Evolutionary conservation across 2,329 filamentous ascomycete genomes (phyloP).

Genomic region (Botrytis porri): DNA sequence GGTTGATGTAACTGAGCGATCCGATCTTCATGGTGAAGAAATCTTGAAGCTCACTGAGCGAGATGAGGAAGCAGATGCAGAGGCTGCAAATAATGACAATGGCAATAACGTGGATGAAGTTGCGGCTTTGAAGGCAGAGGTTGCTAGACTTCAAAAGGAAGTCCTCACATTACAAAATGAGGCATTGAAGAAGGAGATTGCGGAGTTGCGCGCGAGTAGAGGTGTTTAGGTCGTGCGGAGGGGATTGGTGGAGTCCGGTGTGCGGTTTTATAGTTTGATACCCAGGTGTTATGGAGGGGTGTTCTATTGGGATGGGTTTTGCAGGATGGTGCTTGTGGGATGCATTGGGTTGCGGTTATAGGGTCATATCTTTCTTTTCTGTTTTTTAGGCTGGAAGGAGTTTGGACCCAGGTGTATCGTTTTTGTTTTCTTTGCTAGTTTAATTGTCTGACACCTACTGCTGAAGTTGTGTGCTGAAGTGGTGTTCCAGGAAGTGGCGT

Average conservation of each 20-base stretch:
- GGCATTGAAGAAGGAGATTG: not conserved
- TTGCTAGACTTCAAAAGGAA: not conserved
- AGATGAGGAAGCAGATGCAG: fast-evolving
- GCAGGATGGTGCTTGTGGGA: no score
- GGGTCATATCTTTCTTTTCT: not conserved
- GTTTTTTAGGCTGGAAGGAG: not conserved
- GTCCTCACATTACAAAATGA: not conserved
- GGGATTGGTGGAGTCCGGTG: no score
- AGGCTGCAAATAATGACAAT: not conserved
- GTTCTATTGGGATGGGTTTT: not conserved
- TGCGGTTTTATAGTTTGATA: not conserved
- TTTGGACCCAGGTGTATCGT: not conserved
- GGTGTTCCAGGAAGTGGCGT: fast-evolving
- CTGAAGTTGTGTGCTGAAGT: no score
- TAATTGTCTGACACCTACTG: not conserved
- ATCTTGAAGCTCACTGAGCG: not conserved
- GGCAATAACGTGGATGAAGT: not conserved
- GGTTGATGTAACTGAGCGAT: not conserved
- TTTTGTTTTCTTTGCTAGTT: not conserved
- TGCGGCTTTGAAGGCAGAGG: not conserved
- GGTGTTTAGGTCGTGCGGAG: fast-evolving
- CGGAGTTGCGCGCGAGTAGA: not conserved
- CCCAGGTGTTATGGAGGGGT: not conserved
- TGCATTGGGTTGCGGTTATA: not conserved
- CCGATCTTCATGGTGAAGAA: fast-evolving